A percentile compares a stretch with the other conserved stretches of the same genome.
Evolutionary conservation across 83 land plant genomes (phyloP).

Genomic region (Picea abies): DNA sequence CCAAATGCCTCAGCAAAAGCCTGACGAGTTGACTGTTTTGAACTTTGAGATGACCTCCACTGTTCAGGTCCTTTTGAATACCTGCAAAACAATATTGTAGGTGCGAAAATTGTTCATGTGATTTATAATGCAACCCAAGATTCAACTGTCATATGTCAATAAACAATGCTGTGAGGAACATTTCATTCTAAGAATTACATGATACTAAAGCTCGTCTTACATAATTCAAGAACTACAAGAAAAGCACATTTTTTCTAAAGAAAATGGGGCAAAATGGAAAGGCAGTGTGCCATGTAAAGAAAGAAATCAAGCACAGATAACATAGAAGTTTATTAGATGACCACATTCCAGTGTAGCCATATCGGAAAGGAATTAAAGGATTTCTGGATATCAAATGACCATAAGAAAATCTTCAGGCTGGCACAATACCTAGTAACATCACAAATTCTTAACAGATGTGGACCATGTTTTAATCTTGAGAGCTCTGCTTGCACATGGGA

Average conservation of each 20-base stretch:
- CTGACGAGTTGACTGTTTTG: constrained; percentile 16
- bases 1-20: constrained; percentile 9
- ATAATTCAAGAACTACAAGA: neutral
- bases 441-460: constrained; percentile 65
- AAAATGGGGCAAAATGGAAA: neutral
- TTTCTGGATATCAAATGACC: neutral
- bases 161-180: neutral
- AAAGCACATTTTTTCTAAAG: neutral
- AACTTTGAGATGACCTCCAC: constrained; percentile 19
- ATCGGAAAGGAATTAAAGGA: neutral
- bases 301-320: neutral
- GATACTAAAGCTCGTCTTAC: neutral
- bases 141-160: neutral
- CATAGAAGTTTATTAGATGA: neutral
- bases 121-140: neutral
- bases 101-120: no score
- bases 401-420: neutral
- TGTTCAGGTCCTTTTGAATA: constrained; percentile 17
- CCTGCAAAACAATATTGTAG: neutral
- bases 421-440: constrained; percentile 43
- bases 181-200: neutral
- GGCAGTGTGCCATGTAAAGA: neutral
- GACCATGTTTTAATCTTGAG: constrained; percentile 86
- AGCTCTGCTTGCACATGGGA: constrained; percentile 57
- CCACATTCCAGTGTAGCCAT: neutral